A percentile compares a stretch with the other conserved stretches of the same genome.
Conservation (phyloP, 768 basidiomycete species). For the Neoboletus brunneissimus region DNA sequence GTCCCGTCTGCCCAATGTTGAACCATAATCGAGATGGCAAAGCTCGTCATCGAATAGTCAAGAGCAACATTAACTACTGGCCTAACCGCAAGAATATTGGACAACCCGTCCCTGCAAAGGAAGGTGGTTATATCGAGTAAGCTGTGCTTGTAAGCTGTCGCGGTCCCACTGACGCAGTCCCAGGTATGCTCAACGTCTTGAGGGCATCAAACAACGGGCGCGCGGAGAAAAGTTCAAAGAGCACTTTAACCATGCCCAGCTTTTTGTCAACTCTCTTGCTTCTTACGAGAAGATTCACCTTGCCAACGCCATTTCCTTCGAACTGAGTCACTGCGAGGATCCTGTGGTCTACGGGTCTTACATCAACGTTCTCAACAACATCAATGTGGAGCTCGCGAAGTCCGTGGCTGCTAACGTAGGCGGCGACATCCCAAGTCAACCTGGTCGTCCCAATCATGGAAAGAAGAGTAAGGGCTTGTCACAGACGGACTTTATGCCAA, state of each 20-base stretch:
- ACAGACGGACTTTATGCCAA: slow-evolving; percentile 53
- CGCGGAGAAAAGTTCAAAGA: slow-evolving; percentile 77
- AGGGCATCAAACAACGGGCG: slow-evolving; percentile 56
- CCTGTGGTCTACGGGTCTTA: slow-evolving; percentile 65
- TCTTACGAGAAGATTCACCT: slow-evolving; percentile 71
- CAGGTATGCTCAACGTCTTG: slow-evolving; percentile 49
- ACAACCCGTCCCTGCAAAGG: slow-evolving; percentile 42
- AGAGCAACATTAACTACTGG: slow-evolving; percentile 70
- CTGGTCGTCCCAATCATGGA: slow-evolving; percentile 55
- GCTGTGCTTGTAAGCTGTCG: slow-evolving; percentile 11
- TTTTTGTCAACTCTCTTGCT: slow-evolving; percentile 82
- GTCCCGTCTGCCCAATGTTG: slow-evolving; percentile 72
- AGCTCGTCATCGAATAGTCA: slow-evolving; percentile 54
- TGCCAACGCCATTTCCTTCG: slow-evolving; percentile 69
- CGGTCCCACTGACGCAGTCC: slow-evolving; percentile 8
- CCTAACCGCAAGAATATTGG: slow-evolving; percentile 66
- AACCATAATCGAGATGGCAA: slow-evolving; percentile 66
- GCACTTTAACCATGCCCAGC: slow-evolving; percentile 66
- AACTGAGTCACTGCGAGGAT: slow-evolving; percentile 82
- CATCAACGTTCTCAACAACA: slow-evolving; percentile 63
- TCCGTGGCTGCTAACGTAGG: slow-evolving; percentile 65
- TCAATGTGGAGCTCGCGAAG: slow-evolving; percentile 72
- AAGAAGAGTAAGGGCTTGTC: slow-evolving; percentile 54
- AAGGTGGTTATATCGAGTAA: slow-evolving; percentile 62
- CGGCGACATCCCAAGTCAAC: slow-evolving; percentile 51